Conservation (phyloP, 495 filamentous ascomycete genomes). For the Talaromyces borbonicus region DNA sequence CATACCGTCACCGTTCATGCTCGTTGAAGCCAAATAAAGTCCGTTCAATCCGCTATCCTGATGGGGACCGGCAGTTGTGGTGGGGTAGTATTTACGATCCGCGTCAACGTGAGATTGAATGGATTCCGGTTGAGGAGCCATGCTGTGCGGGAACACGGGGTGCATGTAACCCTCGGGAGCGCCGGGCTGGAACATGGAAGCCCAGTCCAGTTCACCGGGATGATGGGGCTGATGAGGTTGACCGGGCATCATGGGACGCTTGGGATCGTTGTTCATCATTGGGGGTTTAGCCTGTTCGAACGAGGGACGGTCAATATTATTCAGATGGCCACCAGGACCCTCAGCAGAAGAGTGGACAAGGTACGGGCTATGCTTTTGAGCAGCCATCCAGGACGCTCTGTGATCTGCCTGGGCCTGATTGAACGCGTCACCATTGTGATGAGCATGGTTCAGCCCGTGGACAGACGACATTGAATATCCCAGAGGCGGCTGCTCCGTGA, state of each 20-base stretch:
- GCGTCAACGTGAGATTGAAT: constrained; percentile 37
- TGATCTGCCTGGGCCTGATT: constrained; percentile 27
- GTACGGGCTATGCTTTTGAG: constrained; percentile 40
- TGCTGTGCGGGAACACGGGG: constrained; percentile 47
- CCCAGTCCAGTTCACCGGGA: constrained; percentile 50
- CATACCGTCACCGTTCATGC: constrained; percentile 38
- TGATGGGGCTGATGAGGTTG: constrained; percentile 25
- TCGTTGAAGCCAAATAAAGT: constrained; percentile 38
- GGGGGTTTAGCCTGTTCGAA: constrained; percentile 42
- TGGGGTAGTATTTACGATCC: constrained; percentile 38
- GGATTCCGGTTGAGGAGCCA: constrained; percentile 35
- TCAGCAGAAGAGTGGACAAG: constrained; percentile 32
- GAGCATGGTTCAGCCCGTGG: constrained; percentile 38
- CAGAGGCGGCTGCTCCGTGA: constrained; percentile 36
- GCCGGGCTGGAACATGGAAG: constrained; percentile 63
- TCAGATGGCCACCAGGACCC: constrained; percentile 29
- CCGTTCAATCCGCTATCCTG: constrained; percentile 38
- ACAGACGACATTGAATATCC: constrained; percentile 37
- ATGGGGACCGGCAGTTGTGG: constrained; percentile 27
- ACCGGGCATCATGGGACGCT: constrained; percentile 35
- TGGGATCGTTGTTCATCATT: constrained; percentile 30
- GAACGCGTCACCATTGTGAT: constrained; percentile 31
- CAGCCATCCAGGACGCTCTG: constrained; percentile 36
- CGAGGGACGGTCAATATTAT: constrained; percentile 38
- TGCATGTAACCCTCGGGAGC: constrained; percentile 51